Evolutionary conservation across 345 rosid genomes (phyloP).

Genomic region (Turnera subulata): DNA sequence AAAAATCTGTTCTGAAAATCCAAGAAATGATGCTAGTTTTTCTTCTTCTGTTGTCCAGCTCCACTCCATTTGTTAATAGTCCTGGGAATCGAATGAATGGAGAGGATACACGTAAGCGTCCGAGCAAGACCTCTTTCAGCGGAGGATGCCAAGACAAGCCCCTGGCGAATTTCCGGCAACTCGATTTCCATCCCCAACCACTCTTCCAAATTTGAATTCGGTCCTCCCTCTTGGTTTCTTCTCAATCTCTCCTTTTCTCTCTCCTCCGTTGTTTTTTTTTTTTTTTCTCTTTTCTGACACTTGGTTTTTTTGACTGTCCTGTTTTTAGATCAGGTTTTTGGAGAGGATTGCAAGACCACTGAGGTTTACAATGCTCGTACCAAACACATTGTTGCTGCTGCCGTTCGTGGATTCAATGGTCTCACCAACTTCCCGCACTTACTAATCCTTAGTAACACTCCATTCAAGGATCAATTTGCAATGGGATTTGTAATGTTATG

Average conservation of each 20-base stretch:
- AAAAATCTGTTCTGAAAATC: too few species aligned
- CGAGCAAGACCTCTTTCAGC: slow-evolving; percentile 70
- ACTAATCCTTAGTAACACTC: too few species aligned
- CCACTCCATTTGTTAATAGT: too few species aligned
- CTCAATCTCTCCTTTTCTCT: slow-evolving; percentile 2
- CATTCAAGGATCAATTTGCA: too few species aligned
- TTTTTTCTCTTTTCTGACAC: neutral
- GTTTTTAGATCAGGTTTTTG: slow-evolving; percentile 55
- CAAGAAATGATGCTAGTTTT: too few species aligned
- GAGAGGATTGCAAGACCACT: slow-evolving; percentile 56
- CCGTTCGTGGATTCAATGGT: slow-evolving; percentile 94
- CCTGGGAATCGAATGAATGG: slow-evolving; percentile 39
- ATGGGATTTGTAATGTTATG: too few species aligned
- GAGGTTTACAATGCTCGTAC: slow-evolving; percentile 76
- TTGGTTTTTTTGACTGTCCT: neutral
- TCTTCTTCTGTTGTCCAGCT: too few species aligned
- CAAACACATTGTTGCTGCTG: slow-evolving; percentile 67
- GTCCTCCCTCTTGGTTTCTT: slow-evolving; percentile 22
- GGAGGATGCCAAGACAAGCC: slow-evolving; percentile 74
- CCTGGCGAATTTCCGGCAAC: slow-evolving; percentile 73
- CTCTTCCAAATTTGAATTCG: slow-evolving; percentile 64
- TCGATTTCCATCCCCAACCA: slow-evolving; percentile 58
- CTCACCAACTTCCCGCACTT: neutral
- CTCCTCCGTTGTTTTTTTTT: neutral
- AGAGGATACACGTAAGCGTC: slow-evolving; percentile 80